phyloP scores from a whole-genome alignment of 2,329 filamentous ascomycete species.

The Trichoderma sp. region DNA sequence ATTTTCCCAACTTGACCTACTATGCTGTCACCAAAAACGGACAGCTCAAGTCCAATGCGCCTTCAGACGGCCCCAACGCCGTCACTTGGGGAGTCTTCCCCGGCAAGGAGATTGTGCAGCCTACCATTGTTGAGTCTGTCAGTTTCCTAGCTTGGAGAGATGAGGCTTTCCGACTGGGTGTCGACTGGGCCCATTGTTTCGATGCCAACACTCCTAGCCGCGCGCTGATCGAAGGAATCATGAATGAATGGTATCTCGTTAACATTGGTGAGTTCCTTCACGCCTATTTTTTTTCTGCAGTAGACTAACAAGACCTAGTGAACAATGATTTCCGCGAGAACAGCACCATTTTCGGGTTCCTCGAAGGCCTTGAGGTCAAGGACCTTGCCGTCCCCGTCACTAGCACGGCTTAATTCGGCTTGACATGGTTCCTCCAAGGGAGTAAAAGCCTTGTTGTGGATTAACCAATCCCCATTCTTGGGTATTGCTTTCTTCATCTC shows the following conservation, averaged over 20 bases:
- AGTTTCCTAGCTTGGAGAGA: constrained; percentile 99
- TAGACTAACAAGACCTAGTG: constrained; percentile 51
- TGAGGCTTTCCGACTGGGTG: constrained; percentile 88
- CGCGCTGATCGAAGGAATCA: constrained; percentile 74
- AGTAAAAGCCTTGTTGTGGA: not conserved
- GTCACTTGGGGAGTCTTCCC: constrained; percentile 99
- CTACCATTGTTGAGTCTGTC: constrained; percentile 97
- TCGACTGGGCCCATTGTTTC: constrained; percentile 93
- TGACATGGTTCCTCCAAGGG: not conserved
- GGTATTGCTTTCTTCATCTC: not conserved
- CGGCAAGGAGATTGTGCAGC: constrained; percentile 98
- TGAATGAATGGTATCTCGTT: constrained; percentile 89
- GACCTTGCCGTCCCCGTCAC: constrained; percentile 43
- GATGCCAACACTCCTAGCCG: constrained; percentile 73
- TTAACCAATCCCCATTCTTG: not conserved
- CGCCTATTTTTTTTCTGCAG: not conserved
- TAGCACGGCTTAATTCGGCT: not conserved
- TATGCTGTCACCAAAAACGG: constrained; percentile 88
- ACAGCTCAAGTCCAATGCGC: constrained; percentile 78
- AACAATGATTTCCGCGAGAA: constrained; percentile 96
- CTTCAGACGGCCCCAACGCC: constrained; percentile 87
- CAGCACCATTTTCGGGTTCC: constrained; percentile 78
- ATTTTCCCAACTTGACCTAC: constrained; percentile 81
- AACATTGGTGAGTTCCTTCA: constrained; percentile 70
- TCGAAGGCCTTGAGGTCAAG: constrained; percentile 71